Conservation (phyloP, 768 basidiomycete genomes). For the Suillus spraguei region DNA sequence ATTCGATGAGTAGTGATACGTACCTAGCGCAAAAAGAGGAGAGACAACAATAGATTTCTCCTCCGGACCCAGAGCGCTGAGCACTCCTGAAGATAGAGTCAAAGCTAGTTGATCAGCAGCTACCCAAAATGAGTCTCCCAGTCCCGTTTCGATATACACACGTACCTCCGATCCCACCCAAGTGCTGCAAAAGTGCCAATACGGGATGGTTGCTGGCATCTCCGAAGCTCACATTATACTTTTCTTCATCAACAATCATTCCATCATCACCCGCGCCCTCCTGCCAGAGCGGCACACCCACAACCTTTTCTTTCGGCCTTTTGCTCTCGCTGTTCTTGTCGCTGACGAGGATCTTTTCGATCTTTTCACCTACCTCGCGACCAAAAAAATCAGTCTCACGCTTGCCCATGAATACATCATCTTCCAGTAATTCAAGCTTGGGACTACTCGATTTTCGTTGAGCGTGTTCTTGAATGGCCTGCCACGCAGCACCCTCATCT, state of each 20-base stretch:
- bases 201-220: slow-evolving; percentile 25
- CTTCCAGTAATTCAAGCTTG: not conserved
- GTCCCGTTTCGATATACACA: slow-evolving; percentile 9
- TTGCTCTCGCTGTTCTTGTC: slow-evolving; percentile 39
- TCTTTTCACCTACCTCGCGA: slow-evolving; percentile 39
- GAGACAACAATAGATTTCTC: slow-evolving; percentile 34
- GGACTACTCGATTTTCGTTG: slow-evolving; percentile 22
- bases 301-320: slow-evolving; percentile 16
- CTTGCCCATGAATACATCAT: slow-evolving; percentile 40
- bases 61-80: slow-evolving; percentile 36
- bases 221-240: slow-evolving; percentile 11
- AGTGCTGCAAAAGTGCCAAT: slow-evolving; percentile 34
- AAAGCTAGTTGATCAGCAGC: slow-evolving; percentile 42
- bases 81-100: slow-evolving; percentile 44
- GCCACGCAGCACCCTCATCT: slow-evolving; percentile 43
- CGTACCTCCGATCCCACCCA: slow-evolving; percentile 38
- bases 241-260: slow-evolving; percentile 15
- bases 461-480: slow-evolving; percentile 34
- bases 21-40: slow-evolving; percentile 49
- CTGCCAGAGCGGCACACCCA: slow-evolving; percentile 37
- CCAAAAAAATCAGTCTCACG: slow-evolving; percentile 33
- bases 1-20: not conserved
- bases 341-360: slow-evolving; percentile 45
- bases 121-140: slow-evolving; percentile 23
- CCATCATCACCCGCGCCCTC: slow-evolving; percentile 17